These are phyloP conservation scores for Pelargonium fulgidum DNA, from an alignment of 441 rosid species.

Conservation along the genomic window DNA sequence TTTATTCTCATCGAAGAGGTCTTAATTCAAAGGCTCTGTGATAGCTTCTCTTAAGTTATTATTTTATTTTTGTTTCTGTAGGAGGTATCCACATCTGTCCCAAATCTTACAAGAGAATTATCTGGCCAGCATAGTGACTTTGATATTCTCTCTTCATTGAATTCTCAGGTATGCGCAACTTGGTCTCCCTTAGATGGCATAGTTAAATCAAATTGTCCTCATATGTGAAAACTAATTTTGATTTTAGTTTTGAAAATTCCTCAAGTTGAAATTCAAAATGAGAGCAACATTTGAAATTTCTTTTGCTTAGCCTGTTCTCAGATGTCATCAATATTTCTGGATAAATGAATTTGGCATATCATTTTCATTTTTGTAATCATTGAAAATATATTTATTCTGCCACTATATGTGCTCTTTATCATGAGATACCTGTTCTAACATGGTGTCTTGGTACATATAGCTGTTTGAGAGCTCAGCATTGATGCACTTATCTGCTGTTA, in stretches of 20 bases:
- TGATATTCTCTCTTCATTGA: constrained; percentile 83
- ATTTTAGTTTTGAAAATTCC: not conserved
- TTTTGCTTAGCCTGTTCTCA: not conserved
- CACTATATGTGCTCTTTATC: not conserved
- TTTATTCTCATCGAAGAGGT: not conserved
- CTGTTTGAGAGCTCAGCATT: constrained; percentile 97
- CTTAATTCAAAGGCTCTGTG: not conserved
- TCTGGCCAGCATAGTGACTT: constrained; percentile 87
- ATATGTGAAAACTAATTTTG: constrained; percentile 8
- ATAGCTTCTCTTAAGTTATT: not conserved
- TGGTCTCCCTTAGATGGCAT: not conserved
- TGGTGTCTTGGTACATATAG: constrained; percentile 38
- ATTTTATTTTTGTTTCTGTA: constrained; percentile 27
- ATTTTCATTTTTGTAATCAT: constrained; percentile 2
- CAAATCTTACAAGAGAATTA: constrained; percentile 72
- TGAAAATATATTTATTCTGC: not conserved
- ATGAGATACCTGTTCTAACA: constrained; percentile 34
- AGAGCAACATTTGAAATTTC: not conserved
- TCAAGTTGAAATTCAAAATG: not conserved
- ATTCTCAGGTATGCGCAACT: constrained; percentile 71
- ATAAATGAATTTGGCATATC: not conserved
- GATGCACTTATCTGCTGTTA: constrained; percentile 94
- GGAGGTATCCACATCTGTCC: constrained; percentile 77
- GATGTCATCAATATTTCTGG: not conserved
- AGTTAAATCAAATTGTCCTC: not conserved